A percentile compares a stretch with the other conserved stretches of the same genome.
Evolutionary conservation across 192 early-diverging fungal species (phyloP).

Genomic region (Dispira parvispora): DNA sequence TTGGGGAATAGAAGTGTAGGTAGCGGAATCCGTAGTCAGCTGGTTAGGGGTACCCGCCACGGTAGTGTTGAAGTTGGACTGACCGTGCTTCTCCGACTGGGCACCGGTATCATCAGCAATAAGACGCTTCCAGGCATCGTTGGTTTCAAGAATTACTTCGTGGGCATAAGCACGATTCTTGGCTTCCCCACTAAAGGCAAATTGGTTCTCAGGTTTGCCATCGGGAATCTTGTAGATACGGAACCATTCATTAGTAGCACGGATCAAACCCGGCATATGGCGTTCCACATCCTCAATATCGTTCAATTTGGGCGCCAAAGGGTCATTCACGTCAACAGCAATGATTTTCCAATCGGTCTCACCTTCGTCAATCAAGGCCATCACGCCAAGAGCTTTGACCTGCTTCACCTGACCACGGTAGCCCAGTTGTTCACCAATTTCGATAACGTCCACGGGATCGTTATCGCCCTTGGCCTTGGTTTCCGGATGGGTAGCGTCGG

Average conservation of each 20-base stretch:
- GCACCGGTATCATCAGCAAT: constrained; percentile 42
- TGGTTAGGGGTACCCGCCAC: constrained; percentile 59
- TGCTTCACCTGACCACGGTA: constrained; percentile 93
- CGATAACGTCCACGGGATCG: constrained; percentile 94
- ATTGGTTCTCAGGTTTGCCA: constrained; percentile 98
- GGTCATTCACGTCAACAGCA: constrained; percentile 95
- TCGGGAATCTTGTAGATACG: constrained; percentile 99
- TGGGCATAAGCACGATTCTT: constrained; percentile 73
- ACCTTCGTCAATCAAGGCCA: constrained; percentile 98
- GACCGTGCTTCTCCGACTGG: constrained; percentile 55
- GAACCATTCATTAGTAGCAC: constrained; percentile 99
- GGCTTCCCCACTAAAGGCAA: constrained; percentile 87
- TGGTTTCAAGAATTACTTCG: constrained; percentile 79
- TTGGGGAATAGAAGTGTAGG: constrained; percentile 38
- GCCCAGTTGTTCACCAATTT: constrained; percentile 93
- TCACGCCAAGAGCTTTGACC: constrained; percentile 96
- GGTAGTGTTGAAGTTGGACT: constrained; percentile 47
- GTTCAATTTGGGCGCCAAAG: constrained; percentile 90
- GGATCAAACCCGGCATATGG: constrained; percentile 87
- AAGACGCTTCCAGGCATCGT: constrained; percentile 84
- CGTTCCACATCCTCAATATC: constrained; percentile 98
- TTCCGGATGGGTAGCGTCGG: constrained; percentile 70
- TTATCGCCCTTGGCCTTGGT: constrained; percentile 95
- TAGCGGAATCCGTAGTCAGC: constrained; percentile 34
- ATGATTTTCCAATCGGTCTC: constrained; percentile 99